Base-by-base conservation (phyloP, 1,139 yeast species). In the Yamadazyma sp. region DNA sequence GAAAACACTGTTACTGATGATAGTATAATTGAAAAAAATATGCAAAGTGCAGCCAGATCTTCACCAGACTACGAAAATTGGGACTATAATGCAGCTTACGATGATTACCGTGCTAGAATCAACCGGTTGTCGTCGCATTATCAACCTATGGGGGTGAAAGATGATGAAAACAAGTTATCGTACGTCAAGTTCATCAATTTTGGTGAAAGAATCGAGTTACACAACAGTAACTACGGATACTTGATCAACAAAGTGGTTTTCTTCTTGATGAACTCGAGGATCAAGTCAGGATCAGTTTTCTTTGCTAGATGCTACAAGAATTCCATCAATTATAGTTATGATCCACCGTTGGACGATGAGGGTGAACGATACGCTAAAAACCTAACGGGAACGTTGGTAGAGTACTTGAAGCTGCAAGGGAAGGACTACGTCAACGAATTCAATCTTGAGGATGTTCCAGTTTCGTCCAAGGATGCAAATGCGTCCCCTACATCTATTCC, bases 31-130 rank as follows among this genome's bases (percentile, higher is more conserved):
- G 74, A 79, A 46, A 78, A 83, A 42, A 92, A 91, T 59, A 87
- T 92, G 51, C 72, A 65, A 43, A 80, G 82, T 41, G 94, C 92
- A 42, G 97, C 96, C 3, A 77, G 82, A 18, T 79, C 86, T 29
- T 87, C 96, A 1, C 96, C 96, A 2, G 98, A 92, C 59, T 92
- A 92, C 60, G 66, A 63, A 31, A 81, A 81, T 39, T 83, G 95
- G 88, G 81, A 78, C 43, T 76, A 76, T 44, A 69, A 74, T 16
- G 69, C 69, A 42, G 92, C 92, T 1, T 73, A 79, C 47, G 66
- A 65, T 31, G 88, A 85, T 51, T 81, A 79, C 51, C 64, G 75
- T 50, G 72, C 71, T 37, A 69, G 84, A 51, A 75, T 81, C 42
- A 62, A 66, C 36, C 59, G 69, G 29, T 70, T 80, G 48, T 68